Base-by-base conservation (phyloP, 2,329 filamentous ascomycete genomes). In the Colletotrichum sp. region DNA sequence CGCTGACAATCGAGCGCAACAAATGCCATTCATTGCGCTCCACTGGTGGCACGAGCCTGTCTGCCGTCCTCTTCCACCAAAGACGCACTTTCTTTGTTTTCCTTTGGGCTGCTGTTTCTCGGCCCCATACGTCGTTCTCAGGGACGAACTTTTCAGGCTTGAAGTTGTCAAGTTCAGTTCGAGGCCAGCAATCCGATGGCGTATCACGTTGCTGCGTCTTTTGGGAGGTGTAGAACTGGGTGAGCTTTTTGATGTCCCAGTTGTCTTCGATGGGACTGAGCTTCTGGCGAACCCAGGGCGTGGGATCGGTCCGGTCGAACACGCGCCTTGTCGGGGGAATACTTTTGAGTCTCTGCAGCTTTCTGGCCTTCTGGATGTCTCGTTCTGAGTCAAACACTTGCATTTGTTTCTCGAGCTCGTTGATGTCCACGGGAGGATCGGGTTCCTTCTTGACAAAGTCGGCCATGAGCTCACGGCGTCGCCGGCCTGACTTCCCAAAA, bases 41-140 rank as follows among this genome's bases (percentile, higher is more conserved):
- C 18, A 93, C 74, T 0, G 92, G 92, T n/a, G 90, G 89, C 79
- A 91, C 83, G 8, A 92, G 77, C 75, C 88, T 89, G 15, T 86
- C 81, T 1, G 88, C 83, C 18, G 85, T 80, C 6, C 72, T 72
- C 49, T 82, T 86, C 89, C 90, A 93, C 84, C 88, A 89, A 26
- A 82, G 85, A 32, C 84, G 87, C 63, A 84, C 79, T 75, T 89
- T 89, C 12, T 85, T 85, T n/a, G 85, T 83, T 9, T 83, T 79
- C 1, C 88, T 79, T 59, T 82, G 86, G 7, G 83, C 78, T 5
- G 85, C 75, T 2, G 88, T 82, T 0, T 87, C 87, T 3, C 86
- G 85, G 3, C 89, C 90, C 88, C 90, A 93, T 8, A 86, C 84
- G 65, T 89, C 91, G 49, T 81, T 80, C 16, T 83, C 79, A 0